Base-by-base conservation (phyloP, 352 stramenopile genomes). In the Globisporangium canariense region DNA sequence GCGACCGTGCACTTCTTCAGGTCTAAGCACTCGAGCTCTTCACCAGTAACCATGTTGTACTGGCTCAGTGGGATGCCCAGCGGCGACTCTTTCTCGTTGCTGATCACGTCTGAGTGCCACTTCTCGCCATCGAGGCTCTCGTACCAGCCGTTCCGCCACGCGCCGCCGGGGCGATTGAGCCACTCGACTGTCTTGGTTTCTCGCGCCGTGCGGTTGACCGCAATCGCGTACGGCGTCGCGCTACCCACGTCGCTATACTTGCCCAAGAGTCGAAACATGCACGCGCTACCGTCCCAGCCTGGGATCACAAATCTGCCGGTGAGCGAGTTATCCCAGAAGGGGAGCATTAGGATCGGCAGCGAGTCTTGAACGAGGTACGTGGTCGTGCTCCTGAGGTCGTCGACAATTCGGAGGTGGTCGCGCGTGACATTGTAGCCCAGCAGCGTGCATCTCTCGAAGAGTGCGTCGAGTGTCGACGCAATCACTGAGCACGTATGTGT, bases 131-230 rank as follows among this genome's bases (percentile, higher is more conserved):
- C 28, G 3, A 36, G 56, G 13, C 32, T 61, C 62, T 71, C 65
- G 54, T 73, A 77, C 70, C 75, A 80, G 0, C 70, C 72, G 50
- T 79, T 78, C 3, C 64, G 55, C 75, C 75, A 78, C 20, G 43
- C 52, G 4, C 75, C 70, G 20, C 47, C 58, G 2, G 63, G 63
- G 14, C 46, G 46, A 0, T 28, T 30, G 10, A 82, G 69, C 61
- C 50, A 71, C n/a, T 70, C 43, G 0, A 7, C 53, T n/a, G 71
- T 78, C 43, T 70, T 75, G 0, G 13, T 4, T 18, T 70, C 66
- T 10, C 59, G 60, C 3, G 62, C 11, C 4, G 38, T 45, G 14
- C 69, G 62, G 20, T 64, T 45, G 0, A 66, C 32, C 0, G 49
- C 69, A 30, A 34, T 18, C 7, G 59, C 22, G 22, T 53, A 34